Evolutionary conservation across 1,284 basidiomycete genomes (phyloP).

Genomic region (Rhizoctonia solani): DNA sequence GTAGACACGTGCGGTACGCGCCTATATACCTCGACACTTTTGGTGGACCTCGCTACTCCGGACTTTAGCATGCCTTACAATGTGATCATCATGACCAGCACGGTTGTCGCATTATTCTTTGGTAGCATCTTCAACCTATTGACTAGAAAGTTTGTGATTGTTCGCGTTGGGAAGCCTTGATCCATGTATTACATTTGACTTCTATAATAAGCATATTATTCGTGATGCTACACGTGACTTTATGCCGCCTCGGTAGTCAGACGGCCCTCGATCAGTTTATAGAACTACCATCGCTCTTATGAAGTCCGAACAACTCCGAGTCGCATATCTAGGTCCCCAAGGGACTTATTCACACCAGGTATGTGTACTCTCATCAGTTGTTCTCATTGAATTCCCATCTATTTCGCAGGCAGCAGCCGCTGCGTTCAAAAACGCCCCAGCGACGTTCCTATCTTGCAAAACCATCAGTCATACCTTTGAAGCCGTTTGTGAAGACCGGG

Average conservation of each 20-base stretch:
- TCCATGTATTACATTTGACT: neutral
- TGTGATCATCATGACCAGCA: conserved; percentile 94
- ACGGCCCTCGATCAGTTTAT: conserved; percentile 10
- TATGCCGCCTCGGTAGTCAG: neutral
- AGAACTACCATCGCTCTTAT: neutral
- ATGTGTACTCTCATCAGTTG: neutral
- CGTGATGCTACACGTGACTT: conserved; percentile 16
- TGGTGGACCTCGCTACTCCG: conserved; percentile 91
- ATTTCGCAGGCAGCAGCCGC: conserved; percentile 35
- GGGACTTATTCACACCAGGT: conserved; percentile 41
- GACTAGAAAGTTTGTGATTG: conserved; percentile 70
- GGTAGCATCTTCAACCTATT: conserved; percentile 89
- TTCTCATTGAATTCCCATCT: neutral
- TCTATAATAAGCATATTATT: neutral
- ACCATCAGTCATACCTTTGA: conserved; percentile 36
- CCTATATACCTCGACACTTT: conserved; percentile 79
- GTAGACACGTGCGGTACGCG: conserved; percentile 43
- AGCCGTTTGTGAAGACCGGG: conserved; percentile 8
- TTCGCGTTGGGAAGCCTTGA: conserved; percentile 13
- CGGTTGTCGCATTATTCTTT: conserved; percentile 90
- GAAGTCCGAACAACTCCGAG: conserved; percentile 8
- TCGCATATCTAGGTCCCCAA: conserved; percentile 40
- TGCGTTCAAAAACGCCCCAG: conserved; percentile 32
- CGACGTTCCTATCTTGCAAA: conserved; percentile 28
- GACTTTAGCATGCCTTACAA: conserved; percentile 99